A percentile compares a stretch with the other conserved stretches of the same genome.
phyloP scores from a whole-genome alignment of 257 asterid species.

The Gardenia jasminoides region DNA sequence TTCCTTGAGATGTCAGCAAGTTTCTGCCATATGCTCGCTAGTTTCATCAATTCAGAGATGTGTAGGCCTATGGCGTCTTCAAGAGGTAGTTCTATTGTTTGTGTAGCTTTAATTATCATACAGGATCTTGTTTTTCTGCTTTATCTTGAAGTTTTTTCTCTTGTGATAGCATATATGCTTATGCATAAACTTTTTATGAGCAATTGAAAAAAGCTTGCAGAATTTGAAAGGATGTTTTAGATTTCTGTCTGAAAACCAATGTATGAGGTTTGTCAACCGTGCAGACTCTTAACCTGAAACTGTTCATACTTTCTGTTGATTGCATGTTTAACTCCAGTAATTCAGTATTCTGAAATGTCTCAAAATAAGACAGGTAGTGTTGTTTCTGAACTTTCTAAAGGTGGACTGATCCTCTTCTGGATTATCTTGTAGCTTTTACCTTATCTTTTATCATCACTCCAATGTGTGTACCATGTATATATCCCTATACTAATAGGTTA shows the following conservation, averaged over 20 bases:
- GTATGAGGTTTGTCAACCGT: background rate
- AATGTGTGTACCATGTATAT: too few relatives aligned
- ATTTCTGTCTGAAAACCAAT: background rate
- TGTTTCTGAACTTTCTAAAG: background rate
- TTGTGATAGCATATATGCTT: too few relatives aligned
- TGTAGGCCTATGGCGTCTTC: slow-evolving; percentile 86
- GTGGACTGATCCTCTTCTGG: background rate
- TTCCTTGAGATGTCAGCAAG: slow-evolving; percentile 35
- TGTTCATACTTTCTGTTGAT: background rate
- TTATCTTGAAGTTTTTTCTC: too few relatives aligned
- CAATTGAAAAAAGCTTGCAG: background rate
- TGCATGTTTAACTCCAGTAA: background rate
- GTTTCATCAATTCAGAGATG: slow-evolving; percentile 73
- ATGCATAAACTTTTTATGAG: background rate
- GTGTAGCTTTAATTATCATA: background rate
- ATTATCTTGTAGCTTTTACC: background rate
- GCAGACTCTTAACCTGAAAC: background rate
- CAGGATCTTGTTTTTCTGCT: slow-evolving; percentile 14
- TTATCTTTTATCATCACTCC: too few relatives aligned
- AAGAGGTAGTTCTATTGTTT: slow-evolving; percentile 52
- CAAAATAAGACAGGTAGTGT: too few relatives aligned
- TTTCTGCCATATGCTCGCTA: slow-evolving; percentile 66
- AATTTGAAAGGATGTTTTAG: background rate
- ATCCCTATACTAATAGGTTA: too few relatives aligned
- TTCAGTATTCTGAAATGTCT: background rate